phyloP scores from a whole-genome alignment of 208 protist genomes.

The Leishmania martiniquensis region DNA sequence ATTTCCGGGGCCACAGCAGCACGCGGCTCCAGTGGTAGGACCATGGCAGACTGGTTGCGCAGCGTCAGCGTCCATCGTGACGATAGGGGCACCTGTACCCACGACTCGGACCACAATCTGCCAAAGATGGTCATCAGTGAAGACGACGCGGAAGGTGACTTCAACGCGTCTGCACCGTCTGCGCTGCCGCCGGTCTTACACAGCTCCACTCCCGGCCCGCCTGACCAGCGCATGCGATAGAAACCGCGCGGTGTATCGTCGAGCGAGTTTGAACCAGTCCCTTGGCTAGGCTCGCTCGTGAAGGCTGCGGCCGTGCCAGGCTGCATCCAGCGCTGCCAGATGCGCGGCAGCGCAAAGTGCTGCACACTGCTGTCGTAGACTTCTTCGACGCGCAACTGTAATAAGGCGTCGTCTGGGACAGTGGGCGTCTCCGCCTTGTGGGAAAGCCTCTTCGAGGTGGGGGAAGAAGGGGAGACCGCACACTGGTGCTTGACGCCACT shows the following conservation, averaged over 20 bases:
- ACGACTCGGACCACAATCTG: slow-evolving; percentile 38
- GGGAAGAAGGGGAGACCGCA: not conserved
- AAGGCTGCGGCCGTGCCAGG: not conserved
- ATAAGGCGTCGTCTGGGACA: slow-evolving; percentile 19
- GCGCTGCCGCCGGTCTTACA: not conserved
- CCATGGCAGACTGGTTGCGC: slow-evolving; percentile 45
- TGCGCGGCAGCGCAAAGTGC: slow-evolving; percentile 18
- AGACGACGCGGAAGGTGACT: not conserved
- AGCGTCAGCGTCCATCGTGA: slow-evolving; percentile 37
- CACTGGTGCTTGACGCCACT: slow-evolving; percentile 11
- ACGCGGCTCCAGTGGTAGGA: slow-evolving; percentile 29
- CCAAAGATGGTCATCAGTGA: slow-evolving; percentile 41
- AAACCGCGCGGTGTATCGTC: slow-evolving; percentile 9
- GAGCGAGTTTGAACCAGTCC: slow-evolving; percentile 8
- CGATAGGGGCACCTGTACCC: slow-evolving; percentile 44
- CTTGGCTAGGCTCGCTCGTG: not conserved
- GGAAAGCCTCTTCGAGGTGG: not conserved
- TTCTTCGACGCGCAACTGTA: slow-evolving; percentile 27
- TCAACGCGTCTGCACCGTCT: not conserved
- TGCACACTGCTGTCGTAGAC: slow-evolving; percentile 52
- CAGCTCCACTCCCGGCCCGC: slow-evolving; percentile 45
- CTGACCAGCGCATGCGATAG: slow-evolving; percentile 37
- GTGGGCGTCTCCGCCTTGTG: not conserved
- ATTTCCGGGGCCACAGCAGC: not conserved
- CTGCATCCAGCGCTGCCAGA: slow-evolving; percentile 22